Evolutionary conservation across 805 yeast genomes (phyloP).

Genomic region (Wickerhamiella occidentalis): DNA sequence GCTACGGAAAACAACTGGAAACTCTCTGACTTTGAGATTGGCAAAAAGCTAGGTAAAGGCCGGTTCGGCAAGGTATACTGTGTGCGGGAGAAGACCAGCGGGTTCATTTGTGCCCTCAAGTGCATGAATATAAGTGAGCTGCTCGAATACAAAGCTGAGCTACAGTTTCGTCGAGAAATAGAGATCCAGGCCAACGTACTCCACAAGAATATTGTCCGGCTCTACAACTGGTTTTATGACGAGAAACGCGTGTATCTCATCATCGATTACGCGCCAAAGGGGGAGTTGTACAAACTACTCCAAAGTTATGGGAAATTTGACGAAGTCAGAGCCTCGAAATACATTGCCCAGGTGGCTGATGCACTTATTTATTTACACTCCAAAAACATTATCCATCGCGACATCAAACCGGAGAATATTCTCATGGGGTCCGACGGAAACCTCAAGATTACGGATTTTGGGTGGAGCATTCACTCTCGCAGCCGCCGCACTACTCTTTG

Average conservation of each 20-base stretch:
- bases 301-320: conserved; percentile 56
- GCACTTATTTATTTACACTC: conserved; percentile 70
- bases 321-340: conserved; percentile 59
- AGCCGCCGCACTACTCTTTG: conserved; percentile 66
- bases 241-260: conserved; percentile 66
- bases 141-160: conserved; percentile 60
- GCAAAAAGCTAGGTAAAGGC: conserved; percentile 81
- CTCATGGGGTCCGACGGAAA: conserved; percentile 62
- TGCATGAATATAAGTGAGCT: conserved; percentile 81
- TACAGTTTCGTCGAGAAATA: conserved; percentile 79
- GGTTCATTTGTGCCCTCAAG: conserved; percentile 79
- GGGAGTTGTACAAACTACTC: conserved; percentile 71
- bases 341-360: conserved; percentile 68
- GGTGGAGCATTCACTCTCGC: conserved; percentile 79
- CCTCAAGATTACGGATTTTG: conserved; percentile 83
- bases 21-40: conserved; percentile 68
- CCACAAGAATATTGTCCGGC: conserved; percentile 68
- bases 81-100: conserved; percentile 61
- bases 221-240: conserved; percentile 81
- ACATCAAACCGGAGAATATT: conserved; percentile 88
- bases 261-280: conserved; percentile 72
- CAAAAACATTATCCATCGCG: conserved; percentile 78
- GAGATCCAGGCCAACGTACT: conserved; percentile 70
- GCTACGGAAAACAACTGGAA: conserved; percentile 25
- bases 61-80: conserved; percentile 89